A percentile compares a stretch with the other conserved stretches of the same genome.
These are phyloP conservation scores for Sicyos baderoa DNA, from an alignment of 306 rosid genomes.

Conservation along the genomic window DNA sequence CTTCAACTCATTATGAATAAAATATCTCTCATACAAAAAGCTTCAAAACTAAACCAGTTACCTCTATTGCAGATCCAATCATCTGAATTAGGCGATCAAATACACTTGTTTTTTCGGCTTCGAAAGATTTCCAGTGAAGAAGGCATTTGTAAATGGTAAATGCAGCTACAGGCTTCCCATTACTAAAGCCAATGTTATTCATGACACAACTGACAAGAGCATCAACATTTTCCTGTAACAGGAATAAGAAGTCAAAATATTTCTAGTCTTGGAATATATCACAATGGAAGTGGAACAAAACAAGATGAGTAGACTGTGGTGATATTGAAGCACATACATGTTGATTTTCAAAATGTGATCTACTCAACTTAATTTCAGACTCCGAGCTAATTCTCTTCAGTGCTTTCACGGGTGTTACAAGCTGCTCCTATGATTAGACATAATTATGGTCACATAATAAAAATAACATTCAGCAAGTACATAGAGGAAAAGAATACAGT, in stretches of 20 bases:
- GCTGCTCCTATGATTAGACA: constrained; percentile 15
- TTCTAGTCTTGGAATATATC: constrained; percentile 1
- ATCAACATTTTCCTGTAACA: constrained; percentile 83
- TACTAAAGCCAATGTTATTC: constrained; percentile 73
- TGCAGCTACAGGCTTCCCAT: constrained; percentile 97
- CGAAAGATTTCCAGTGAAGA: constrained; percentile 97
- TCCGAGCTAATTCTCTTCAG: constrained; percentile 68
- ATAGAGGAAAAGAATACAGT: constrained; percentile 4
- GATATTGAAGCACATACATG: constrained; percentile 49
- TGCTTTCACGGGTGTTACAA: constrained; percentile 43
- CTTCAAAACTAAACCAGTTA: constrained; percentile 21
- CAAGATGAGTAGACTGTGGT: constrained; percentile 13
- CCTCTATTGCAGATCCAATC: constrained; percentile 99
- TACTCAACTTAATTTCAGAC: constrained; percentile 81
- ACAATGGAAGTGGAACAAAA: neutral
- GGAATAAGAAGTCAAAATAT: constrained; percentile 25
- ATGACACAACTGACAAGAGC: constrained; percentile 75
- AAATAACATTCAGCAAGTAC: neutral
- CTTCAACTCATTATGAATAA: too few species aligned
- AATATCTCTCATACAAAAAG: too few species aligned
- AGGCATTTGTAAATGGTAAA: constrained; percentile 94
- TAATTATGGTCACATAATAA: neutral
- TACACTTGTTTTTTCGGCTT: constrained; percentile 98
- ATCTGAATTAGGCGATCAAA: constrained; percentile 99
- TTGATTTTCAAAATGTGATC: constrained; percentile 82